Conservation (phyloP, 2,329 filamentous ascomycete genomes). For the Aspergillus texensis region DNA sequence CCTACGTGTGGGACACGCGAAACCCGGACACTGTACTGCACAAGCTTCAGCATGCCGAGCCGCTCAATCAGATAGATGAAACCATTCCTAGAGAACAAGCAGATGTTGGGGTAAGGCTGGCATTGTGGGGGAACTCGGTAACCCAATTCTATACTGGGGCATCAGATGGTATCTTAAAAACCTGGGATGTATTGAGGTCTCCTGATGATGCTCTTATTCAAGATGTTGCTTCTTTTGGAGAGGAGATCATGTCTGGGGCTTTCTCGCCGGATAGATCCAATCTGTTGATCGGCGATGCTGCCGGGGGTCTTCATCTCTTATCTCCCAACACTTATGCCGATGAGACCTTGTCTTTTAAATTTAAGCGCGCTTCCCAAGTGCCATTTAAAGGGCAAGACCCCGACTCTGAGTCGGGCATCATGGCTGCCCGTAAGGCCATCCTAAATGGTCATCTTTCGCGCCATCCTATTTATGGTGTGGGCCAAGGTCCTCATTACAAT, state of each 20-base stretch:
- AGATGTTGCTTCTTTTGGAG: conserved; percentile 52
- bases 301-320: conserved; percentile 58
- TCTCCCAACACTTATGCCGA: conserved; percentile 36
- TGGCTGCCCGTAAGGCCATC: conserved; percentile 33
- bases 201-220: conserved; percentile 54
- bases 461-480: conserved; percentile 42
- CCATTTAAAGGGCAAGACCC: conserved; percentile 9
- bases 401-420: conserved; percentile 29
- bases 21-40: conserved; percentile 50
- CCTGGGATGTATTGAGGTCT: conserved; percentile 60
- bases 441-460: conserved; percentile 34
- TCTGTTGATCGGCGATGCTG: conserved; percentile 60
- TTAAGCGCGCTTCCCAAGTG: conserved; percentile 26
- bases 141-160: conserved; percentile 61
- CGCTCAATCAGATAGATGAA: conserved; percentile 51
- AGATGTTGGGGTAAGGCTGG: conserved; percentile 61
- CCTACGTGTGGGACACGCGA: conserved; percentile 64
- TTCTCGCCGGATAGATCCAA: conserved; percentile 60
- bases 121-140: conserved; percentile 58
- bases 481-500: conserved; percentile 43
- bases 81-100: conserved; percentile 48
- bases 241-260: conserved; percentile 60
- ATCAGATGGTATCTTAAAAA: conserved; percentile 63
- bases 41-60: conserved; percentile 53
- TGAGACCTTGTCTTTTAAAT: conserved; percentile 26